A percentile compares a stretch with the other conserved stretches of the same genome.
phyloP scores from a whole-genome alignment of 2,329 filamentous ascomycete genomes.

The Endothia cerciana region DNA sequence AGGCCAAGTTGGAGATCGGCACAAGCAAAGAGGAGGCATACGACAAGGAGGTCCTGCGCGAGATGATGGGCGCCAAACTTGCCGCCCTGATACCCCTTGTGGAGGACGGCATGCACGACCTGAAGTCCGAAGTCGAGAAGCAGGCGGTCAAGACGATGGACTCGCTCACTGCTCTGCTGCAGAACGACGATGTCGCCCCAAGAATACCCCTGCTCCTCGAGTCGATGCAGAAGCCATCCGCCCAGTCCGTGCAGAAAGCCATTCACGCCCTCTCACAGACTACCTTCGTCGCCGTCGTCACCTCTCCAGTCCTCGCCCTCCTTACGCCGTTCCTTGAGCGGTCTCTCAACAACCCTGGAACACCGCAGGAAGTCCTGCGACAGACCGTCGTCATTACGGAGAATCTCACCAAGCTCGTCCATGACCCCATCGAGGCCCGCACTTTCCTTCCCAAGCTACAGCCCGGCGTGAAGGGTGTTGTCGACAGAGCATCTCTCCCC shows the following conservation, averaged over 20 bases:
- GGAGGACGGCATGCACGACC: slow-evolving; percentile 92
- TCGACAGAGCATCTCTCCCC: slow-evolving; percentile 85
- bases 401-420: slow-evolving; percentile 97
- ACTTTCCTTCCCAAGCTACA: slow-evolving; percentile 94
- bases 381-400: slow-evolving; percentile 97
- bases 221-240: slow-evolving; percentile 91
- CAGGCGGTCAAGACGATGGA: slow-evolving; percentile 92
- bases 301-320: slow-evolving; percentile 90
- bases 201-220: slow-evolving; percentile 91
- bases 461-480: slow-evolving; percentile 89
- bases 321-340: slow-evolving; percentile 94
- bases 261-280: slow-evolving; percentile 97
- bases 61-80: slow-evolving; percentile 86
- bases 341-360: slow-evolving; percentile 87
- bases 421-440: slow-evolving; percentile 90
- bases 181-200: slow-evolving; percentile 95
- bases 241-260: slow-evolving; percentile 87
- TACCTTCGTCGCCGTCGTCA: slow-evolving; percentile 97
- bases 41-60: slow-evolving; percentile 86
- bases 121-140: slow-evolving; percentile 83
- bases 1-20: slow-evolving; percentile 83
- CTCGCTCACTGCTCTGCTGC: slow-evolving; percentile 83
- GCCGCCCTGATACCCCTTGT: slow-evolving; percentile 88
- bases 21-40: slow-evolving; percentile 78
- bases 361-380: slow-evolving; percentile 89